Percentiles rank a stretch among this genome's conserved stretches.
phyloP scores from a whole-genome alignment of 1,284 basidiomycete genomes.

The Xanthoconium separans region DNA sequence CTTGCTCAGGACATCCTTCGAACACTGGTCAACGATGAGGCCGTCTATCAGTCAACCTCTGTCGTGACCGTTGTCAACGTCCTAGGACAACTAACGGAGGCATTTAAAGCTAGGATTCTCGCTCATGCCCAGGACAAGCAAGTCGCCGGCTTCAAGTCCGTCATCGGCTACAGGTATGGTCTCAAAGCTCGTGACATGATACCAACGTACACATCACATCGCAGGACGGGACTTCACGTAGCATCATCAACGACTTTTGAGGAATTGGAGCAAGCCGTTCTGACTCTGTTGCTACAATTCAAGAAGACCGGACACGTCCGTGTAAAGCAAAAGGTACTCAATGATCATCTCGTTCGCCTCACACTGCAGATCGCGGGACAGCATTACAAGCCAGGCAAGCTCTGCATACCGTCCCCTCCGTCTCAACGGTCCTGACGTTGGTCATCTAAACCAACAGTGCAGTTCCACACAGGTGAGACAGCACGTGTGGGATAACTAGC shows the following conservation, averaged over 20 bases:
- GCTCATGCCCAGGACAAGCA: slow-evolving; percentile 40
- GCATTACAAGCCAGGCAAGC: slow-evolving; percentile 55
- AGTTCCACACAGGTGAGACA: slow-evolving; percentile 66
- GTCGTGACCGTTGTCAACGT: slow-evolving; percentile 23
- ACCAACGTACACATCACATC: background rate
- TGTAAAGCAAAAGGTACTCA: slow-evolving; percentile 59
- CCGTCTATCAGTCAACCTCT: slow-evolving; percentile 13
- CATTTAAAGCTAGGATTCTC: slow-evolving; percentile 35
- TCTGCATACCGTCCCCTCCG: background rate
- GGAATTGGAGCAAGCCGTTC: slow-evolving; percentile 33
- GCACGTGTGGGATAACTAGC: background rate
- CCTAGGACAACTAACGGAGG: slow-evolving; percentile 35
- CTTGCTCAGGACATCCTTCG: slow-evolving; percentile 33
- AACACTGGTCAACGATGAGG: slow-evolving; percentile 22
- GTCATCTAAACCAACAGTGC: slow-evolving; percentile 45
- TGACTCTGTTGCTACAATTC: slow-evolving; percentile 32
- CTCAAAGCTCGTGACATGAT: background rate
- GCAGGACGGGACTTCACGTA: slow-evolving; percentile 63
- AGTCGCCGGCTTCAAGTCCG: slow-evolving; percentile 73
- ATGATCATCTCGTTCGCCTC: slow-evolving; percentile 63
- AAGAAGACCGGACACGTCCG: slow-evolving; percentile 41
- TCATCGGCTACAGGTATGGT: slow-evolving; percentile 58
- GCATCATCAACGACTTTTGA: slow-evolving; percentile 19
- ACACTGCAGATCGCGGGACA: slow-evolving; percentile 51
- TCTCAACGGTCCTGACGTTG: background rate